Conservation (phyloP, 2,329 filamentous ascomycete species). For the Didymella segeticola region DNA sequence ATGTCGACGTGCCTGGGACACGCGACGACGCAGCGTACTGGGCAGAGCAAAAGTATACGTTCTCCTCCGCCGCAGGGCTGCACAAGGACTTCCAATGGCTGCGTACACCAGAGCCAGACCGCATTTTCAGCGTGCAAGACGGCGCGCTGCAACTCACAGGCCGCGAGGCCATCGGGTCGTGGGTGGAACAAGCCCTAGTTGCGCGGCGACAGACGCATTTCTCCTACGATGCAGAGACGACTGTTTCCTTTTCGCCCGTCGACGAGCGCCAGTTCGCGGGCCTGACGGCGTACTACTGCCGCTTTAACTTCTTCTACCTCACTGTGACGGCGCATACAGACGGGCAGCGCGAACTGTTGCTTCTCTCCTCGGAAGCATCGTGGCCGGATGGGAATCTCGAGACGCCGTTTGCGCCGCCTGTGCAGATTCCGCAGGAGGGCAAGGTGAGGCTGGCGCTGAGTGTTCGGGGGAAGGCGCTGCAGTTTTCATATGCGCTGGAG, state of each 20-base stretch:
- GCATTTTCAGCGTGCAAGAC: conserved; percentile 57
- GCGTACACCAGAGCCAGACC: conserved; percentile 58
- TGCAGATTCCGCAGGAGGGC: conserved; percentile 61
- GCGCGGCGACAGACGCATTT: conserved; percentile 65
- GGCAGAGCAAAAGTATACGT: conserved; percentile 57
- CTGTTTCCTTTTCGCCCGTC: conserved; percentile 59
- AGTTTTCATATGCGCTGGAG: conserved; percentile 64
- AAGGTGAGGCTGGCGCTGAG: conserved; percentile 61
- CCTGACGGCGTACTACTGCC: conserved; percentile 67
- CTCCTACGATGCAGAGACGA: conserved; percentile 66
- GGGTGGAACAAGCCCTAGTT: conserved; percentile 60
- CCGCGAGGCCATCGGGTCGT: conserved; percentile 58
- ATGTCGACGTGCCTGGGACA: conserved; percentile 38
- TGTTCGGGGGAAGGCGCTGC: conserved; percentile 60
- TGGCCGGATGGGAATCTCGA: conserved; percentile 61
- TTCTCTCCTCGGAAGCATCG: conserved; percentile 64
- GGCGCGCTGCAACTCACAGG: conserved; percentile 61
- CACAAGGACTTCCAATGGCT: conserved; percentile 65
- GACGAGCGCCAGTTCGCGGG: conserved; percentile 69
- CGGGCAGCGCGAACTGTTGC: conserved; percentile 64
- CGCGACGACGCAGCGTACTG: conserved; percentile 42
- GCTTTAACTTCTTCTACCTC: conserved; percentile 71
- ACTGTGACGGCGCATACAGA: conserved; percentile 64
- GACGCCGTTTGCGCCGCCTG: conserved; percentile 51
- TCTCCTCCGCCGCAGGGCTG: conserved; percentile 53